These are phyloP conservation scores for Candida easanensis DNA, from an alignment of 805 yeast species.

Conservation along the genomic window DNA sequence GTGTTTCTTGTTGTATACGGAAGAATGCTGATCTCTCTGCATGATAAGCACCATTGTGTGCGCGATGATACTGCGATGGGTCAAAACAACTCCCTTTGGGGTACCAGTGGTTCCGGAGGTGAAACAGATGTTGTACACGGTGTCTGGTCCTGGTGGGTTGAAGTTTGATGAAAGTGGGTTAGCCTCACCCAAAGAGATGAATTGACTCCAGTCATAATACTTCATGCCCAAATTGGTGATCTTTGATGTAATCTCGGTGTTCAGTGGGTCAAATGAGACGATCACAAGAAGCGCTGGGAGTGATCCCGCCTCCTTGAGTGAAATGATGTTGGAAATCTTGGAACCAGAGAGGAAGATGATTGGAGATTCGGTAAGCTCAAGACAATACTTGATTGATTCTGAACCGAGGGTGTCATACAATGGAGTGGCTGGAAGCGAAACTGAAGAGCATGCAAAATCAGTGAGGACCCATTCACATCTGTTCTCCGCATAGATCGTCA, in stretches of 20 bases:
- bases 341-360: conserved; percentile 47
- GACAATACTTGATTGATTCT: conserved; percentile 57
- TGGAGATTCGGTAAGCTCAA: conserved; percentile 62
- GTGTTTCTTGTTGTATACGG: conserved; percentile 9
- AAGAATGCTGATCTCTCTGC: not conserved
- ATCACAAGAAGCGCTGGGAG: conserved; percentile 39
- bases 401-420: conserved; percentile 57
- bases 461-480: conserved; percentile 71
- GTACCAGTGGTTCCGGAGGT: conserved; percentile 63
- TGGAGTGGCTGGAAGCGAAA: conserved; percentile 42
- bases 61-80: conserved; percentile 43
- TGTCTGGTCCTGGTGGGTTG: conserved; percentile 40
- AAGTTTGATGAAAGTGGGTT: too few species aligned
- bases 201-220: conserved; percentile 30
- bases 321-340: conserved; percentile 40
- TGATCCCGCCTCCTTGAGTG: conserved; percentile 22
- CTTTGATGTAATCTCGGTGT: conserved; percentile 32
- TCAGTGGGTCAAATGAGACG: conserved; percentile 45
- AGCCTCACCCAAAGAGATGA: too few species aligned
- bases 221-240: conserved; percentile 23
- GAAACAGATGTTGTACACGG: conserved; percentile 48
- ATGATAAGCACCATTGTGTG: conserved; percentile 25
- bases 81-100: conserved; percentile 58
- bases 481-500: conserved; percentile 54
- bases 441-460: conserved; percentile 44